These are phyloP conservation scores for Rhynchosporium graminicola DNA, from an alignment of 2,329 filamentous ascomycete genomes.

Conservation along the genomic window DNA sequence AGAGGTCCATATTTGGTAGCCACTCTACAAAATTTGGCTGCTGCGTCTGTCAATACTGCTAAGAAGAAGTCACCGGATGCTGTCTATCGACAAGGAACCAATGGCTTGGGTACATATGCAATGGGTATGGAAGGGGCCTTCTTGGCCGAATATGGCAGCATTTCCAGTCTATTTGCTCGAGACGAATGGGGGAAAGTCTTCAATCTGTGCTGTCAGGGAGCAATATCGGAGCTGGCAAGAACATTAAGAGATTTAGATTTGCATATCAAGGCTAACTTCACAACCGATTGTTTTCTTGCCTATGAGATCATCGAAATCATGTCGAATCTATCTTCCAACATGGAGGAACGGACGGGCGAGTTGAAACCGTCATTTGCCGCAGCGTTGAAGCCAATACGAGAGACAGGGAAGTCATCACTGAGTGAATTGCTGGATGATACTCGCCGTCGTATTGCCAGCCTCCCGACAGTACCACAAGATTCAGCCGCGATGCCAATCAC, in stretches of 20 bases:
- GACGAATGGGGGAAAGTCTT: constrained; percentile 84
- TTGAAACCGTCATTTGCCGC: constrained; percentile 81
- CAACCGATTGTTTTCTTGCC: constrained; percentile 90
- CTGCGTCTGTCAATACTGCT: constrained; percentile 79
- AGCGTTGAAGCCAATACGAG: constrained; percentile 83
- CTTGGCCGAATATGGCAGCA: constrained; percentile 85
- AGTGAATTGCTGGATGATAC: constrained; percentile 83
- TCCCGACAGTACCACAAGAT: constrained; percentile 73
- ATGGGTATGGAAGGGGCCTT: constrained; percentile 86
- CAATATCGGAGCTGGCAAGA: constrained; percentile 79
- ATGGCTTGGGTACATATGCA: constrained; percentile 87
- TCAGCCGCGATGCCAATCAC: constrained; percentile 78
- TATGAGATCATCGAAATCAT: constrained; percentile 95
- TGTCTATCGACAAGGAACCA: constrained; percentile 84
- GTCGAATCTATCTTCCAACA: constrained; percentile 71
- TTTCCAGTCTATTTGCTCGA: constrained; percentile 80
- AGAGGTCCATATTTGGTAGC: constrained; percentile 82
- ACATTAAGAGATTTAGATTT: constrained; percentile 86
- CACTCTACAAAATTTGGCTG: constrained; percentile 81
- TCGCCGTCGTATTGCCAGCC: constrained; percentile 63
- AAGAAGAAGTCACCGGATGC: constrained; percentile 79
- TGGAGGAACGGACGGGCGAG: constrained; percentile 83
- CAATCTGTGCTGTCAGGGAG: constrained; percentile 73
- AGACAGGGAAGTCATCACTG: constrained; percentile 87
- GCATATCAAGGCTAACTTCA: constrained; percentile 82